phyloP scores from a whole-genome alignment of 495 filamentous ascomycete genomes.

The Acidiella bohemica region DNA sequence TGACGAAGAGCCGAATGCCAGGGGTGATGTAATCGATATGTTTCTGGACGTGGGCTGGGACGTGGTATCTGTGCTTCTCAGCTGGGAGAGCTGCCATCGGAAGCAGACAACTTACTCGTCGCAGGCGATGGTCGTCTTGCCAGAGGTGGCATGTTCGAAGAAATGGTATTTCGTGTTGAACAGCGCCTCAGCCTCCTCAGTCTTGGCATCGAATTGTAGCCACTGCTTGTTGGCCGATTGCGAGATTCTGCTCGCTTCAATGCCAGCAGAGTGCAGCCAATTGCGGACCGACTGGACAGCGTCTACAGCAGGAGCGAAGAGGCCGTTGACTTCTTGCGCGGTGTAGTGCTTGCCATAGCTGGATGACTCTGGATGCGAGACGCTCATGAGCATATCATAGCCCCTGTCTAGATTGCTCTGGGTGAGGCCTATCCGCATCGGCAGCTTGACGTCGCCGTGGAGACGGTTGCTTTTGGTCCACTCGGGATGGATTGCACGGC shows the following conservation, averaged over 20 bases:
- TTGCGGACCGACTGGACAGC: conserved; percentile 9
- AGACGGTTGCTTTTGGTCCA: conserved; percentile 9
- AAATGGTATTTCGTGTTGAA: conserved; percentile 13
- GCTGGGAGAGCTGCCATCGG: not conserved
- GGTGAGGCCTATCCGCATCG: conserved; percentile 15
- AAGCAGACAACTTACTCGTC: conserved; percentile 8
- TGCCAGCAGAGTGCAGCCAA: conserved; percentile 10
- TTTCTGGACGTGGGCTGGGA: conserved; percentile 20
- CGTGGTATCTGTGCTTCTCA: conserved; percentile 18
- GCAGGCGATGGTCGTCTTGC: conserved; percentile 13
- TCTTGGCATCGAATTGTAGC: conserved; percentile 17
- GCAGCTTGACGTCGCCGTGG: conserved; percentile 6
- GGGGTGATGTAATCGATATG: too few relatives aligned
- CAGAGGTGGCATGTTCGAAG: conserved; percentile 10
- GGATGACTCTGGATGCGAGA: conserved; percentile 17
- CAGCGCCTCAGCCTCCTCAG: conserved; percentile 10
- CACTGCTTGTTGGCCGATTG: conserved; percentile 21
- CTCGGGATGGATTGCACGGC: not conserved
- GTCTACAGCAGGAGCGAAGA: conserved; percentile 56
- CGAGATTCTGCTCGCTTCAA: conserved; percentile 4
- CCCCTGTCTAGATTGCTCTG: conserved; percentile 16
- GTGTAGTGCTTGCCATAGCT: conserved; percentile 22
- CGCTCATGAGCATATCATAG: conserved; percentile 10
- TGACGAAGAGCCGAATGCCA: too few relatives aligned
- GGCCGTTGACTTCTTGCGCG: conserved; percentile 15